These are phyloP conservation scores for Conringia planisiliqua DNA, from an alignment of 345 rosid genomes.

Conservation along the genomic window DNA sequence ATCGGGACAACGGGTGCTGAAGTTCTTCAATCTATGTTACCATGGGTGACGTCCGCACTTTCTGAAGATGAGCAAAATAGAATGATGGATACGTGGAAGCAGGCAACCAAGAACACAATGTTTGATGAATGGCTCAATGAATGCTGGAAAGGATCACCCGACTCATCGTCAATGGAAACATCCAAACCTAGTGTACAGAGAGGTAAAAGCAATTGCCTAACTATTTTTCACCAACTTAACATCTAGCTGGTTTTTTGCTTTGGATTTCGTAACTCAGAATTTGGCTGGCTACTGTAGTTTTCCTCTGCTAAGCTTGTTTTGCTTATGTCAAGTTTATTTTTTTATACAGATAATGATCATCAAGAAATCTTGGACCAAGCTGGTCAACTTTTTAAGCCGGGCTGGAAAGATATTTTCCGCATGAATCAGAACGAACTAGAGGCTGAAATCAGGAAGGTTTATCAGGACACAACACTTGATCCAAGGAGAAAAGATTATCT, in stretches of 20 bases:
- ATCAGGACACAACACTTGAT: constrained; percentile 85
- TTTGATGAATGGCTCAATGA: constrained; percentile 91
- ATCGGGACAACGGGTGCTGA: constrained; percentile 94
- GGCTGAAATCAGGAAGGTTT: constrained; percentile 84
- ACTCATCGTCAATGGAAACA: constrained; percentile 47
- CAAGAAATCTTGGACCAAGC: constrained; percentile 60
- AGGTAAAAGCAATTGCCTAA: constrained; percentile 39
- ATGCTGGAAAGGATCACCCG: constrained; percentile 60
- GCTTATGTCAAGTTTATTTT: constrained; percentile 22
- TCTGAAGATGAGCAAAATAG: constrained; percentile 82
- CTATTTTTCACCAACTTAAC: constrained; percentile 3
- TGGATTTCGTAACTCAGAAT: constrained; percentile 16
- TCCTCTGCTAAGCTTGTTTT: constrained; percentile 12
- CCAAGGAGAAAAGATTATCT: constrained; percentile 87
- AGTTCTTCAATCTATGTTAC: constrained; percentile 89
- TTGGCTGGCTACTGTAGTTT: background rate
- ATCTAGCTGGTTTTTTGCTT: background rate
- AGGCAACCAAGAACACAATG: constrained; percentile 92
- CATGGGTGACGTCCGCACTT: constrained; percentile 93
- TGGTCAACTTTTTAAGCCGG: constrained; percentile 87
- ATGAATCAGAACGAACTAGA: constrained; percentile 93
- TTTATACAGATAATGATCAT: constrained; percentile 45
- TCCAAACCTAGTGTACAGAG: constrained; percentile 43
- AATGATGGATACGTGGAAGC: constrained; percentile 97
- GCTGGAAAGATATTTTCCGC: constrained; percentile 92